Conservation (phyloP, 2,329 filamentous ascomycete species). For the Elsinoe batatas region DNA sequence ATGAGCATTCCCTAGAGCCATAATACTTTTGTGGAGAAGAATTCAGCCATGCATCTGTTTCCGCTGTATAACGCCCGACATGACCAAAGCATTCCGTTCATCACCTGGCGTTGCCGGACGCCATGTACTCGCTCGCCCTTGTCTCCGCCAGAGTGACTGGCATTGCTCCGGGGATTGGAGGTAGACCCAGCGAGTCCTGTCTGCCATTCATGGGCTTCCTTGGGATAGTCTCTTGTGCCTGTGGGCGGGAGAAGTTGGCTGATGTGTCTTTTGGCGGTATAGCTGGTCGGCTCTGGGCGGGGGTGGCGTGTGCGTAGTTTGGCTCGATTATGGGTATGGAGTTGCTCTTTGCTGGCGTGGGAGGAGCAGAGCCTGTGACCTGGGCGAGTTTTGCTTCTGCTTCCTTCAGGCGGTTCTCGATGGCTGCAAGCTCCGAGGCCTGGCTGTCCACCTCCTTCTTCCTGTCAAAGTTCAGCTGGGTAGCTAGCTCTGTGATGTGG, state of each 20-base stretch:
- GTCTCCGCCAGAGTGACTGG: slow-evolving; percentile 10
- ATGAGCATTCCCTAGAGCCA: neutral
- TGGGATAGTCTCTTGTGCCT: neutral
- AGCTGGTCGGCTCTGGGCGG: slow-evolving; percentile 14
- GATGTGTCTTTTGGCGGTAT: neutral
- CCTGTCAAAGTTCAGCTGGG: slow-evolving; percentile 38
- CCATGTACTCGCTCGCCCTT: neutral
- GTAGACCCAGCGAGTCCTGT: slow-evolving; percentile 7
- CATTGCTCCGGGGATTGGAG: slow-evolving; percentile 9
- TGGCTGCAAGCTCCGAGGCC: slow-evolving; percentile 69
- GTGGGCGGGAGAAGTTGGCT: slow-evolving; percentile 6
- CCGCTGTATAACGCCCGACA: neutral
- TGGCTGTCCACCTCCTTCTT: slow-evolving; percentile 69
- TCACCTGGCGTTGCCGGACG: neutral
- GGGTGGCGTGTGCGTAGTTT: slow-evolving; percentile 21
- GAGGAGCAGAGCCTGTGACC: slow-evolving; percentile 22
- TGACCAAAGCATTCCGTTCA: neutral
- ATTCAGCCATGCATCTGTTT: neutral
- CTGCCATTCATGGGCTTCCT: slow-evolving; percentile 4
- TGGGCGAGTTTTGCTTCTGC: slow-evolving; percentile 64
- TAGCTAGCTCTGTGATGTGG: neutral
- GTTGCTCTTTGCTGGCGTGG: slow-evolving; percentile 15
- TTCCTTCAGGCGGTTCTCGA: slow-evolving; percentile 74
- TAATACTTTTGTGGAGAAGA: neutral
- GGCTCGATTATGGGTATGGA: neutral